Base-by-base conservation (phyloP, 306 rosid genomes). In the Castanea mollissima region DNA sequence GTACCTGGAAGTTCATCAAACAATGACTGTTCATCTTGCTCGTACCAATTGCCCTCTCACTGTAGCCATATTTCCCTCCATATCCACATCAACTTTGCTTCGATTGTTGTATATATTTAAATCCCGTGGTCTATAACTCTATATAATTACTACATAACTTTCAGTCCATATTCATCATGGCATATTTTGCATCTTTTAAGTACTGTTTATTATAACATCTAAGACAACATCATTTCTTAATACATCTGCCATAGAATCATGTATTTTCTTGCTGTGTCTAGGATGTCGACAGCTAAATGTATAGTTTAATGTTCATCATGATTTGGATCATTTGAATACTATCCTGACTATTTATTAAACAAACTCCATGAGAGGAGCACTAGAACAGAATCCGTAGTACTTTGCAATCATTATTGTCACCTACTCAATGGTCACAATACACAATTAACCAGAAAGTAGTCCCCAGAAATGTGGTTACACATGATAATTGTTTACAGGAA, bases 321-420 rank as follows among this genome's bases (percentile, higher is more conserved):
- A 52, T 71, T 73, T 57, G 35, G 44, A 79, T 83, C 73, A 29
- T 31, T 19, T 67, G 16, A 34, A 67, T 55, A 38, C 69, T 58
- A 51, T 29, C 6, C 19, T n/a, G 32, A 67, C 72, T 67, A 8
- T 67, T 35, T 35, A 34, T 19, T 3, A 35, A 67, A 67, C 52
- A 67, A 67, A 41, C 41, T 19, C 41, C 69, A 63, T 63, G 35
- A 63, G 69, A 63, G 38, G 9, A 12, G 69, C 38, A 31, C 62
- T 21, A 79, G 65, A 75, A 69, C 73, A 56, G 74, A 59, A 78
- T 71, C 69, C 79, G 46, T 35, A 10, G 79, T 84, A 87, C 86
- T 84, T 82, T 76, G 65, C 63, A 57, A 82, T 84, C 72, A 76
- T 84, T 56, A 75, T 81, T 71, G 78, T 76, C 14, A 74, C 84